Conservation (phyloP, 768 basidiomycete genomes). For the Trametes coccinea region DNA sequence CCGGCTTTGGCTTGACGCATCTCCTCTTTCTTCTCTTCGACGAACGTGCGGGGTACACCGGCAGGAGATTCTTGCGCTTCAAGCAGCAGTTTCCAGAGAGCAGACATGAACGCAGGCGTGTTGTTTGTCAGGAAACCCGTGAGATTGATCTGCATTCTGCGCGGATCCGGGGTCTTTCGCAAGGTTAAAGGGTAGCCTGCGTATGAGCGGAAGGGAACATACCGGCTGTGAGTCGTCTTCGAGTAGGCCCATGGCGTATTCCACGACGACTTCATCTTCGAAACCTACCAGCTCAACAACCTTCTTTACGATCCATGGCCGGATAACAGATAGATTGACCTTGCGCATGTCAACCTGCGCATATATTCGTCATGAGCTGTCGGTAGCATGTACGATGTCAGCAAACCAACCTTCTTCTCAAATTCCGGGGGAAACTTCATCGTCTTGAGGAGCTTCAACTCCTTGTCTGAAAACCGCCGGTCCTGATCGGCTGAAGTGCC, state of each 20-base stretch:
- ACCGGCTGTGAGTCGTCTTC: slow-evolving; percentile 88
- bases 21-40: slow-evolving; percentile 92
- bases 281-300: slow-evolving; percentile 88
- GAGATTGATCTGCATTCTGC: slow-evolving; percentile 93
- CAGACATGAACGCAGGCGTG: slow-evolving; percentile 83
- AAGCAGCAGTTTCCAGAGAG: slow-evolving; percentile 88
- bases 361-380: neutral
- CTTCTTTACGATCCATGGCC: slow-evolving; percentile 95
- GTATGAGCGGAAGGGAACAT: slow-evolving; percentile 28
- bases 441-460: slow-evolving; percentile 80
- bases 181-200: neutral
- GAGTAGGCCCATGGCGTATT: slow-evolving; percentile 92
- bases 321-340: slow-evolving; percentile 88
- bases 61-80: slow-evolving; percentile 89
- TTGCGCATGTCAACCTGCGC: slow-evolving; percentile 89
- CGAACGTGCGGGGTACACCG: slow-evolving; percentile 86
- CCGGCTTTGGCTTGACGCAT: slow-evolving; percentile 69
- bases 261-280: slow-evolving; percentile 96
- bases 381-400: neutral
- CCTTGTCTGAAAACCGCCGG: slow-evolving; percentile 93
- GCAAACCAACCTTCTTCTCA: slow-evolving; percentile 70
- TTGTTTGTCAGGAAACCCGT: slow-evolving; percentile 90
- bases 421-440: slow-evolving; percentile 93
- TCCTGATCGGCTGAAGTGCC: slow-evolving; percentile 91
- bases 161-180: slow-evolving; percentile 80